Base-by-base conservation (phyloP, 2,329 filamentous ascomycete species). In the Calonectria henricotiae region DNA sequence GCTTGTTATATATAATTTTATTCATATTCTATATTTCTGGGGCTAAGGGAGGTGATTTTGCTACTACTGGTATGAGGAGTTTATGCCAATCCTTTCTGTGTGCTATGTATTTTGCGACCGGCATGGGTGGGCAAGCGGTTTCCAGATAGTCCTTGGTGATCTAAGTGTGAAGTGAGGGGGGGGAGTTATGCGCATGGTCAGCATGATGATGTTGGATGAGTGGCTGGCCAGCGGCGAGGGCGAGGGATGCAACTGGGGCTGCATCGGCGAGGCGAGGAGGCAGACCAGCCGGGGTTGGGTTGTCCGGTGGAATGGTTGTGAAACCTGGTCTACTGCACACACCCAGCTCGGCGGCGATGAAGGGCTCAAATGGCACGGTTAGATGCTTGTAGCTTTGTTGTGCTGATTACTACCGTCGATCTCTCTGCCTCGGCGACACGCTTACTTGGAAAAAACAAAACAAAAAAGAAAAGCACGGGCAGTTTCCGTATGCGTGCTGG, bases 281-380 rank as follows among this genome's bases (percentile, higher is more conserved):
- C 27, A 32, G n/a, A 20, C 27, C 15, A 46, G 41, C 17, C 39
- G 20, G 35, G 20, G 8, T 68, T 54, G 46, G 46, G 58, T 49
- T 65, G 67, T 60, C 25, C 35, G 2, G 20, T 62, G 67, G 51
- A 69, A 69, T 69, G 67, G 37, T 30, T 20, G 46, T 67, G 58
- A 67, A 49, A 62, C 60, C 32, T 55, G 41, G 25, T n/a, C 15
- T 41, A 62, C 58, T 61, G 55, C 55, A 44, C 37, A 55, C 7
- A n/a, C 30, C 30, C n/a, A 20, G 30, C 30, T 20, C 13, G 20
- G n/a, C 13, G 20, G 23, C 44, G 8, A 35, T 12, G 30, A 37
- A 13, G n/a, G 20, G 30, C n/a, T 55, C 9, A 20, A 25, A 25
- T 17, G 20, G 17, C 5, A 32, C 20, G 32, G 51, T 20, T 44